Base-by-base conservation (phyloP, 441 rosid genomes). In the Syzygium malaccense region DNA sequence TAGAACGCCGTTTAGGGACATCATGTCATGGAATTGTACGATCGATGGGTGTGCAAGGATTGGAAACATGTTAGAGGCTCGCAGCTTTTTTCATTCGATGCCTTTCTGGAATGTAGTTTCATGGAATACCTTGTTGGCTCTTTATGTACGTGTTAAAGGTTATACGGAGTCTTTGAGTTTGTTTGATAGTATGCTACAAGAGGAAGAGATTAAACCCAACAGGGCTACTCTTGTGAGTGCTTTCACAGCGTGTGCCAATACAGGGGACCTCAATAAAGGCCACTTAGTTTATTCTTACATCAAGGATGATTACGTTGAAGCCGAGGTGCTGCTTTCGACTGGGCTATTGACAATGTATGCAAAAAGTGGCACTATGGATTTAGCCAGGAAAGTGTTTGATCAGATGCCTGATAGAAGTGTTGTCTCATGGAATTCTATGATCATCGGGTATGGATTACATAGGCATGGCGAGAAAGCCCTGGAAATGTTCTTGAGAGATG, bases 1-100 rank as follows among this genome's bases (percentile, higher is more conserved):
- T 28, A 87, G 85, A 75, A 92, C 93, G 95, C 92, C 92, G 19
- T 78, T 60, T 66, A 93, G 91, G 80, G 94, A 90, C 87, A 87
- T 88, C 28, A 92, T 88, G 1, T 88, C 91, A 3, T 92, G 91
- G 90, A 93, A 90, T 87, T 92, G 91, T 56, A 91, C 93, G 93
- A 85, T 90, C 78, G 89, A 91, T 88, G 93, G 91, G 48, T 90
- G 90, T 32, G 85, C 91, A 49, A 91, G 86, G 85, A 86, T 33
- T 71, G 94, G 91, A 62, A 91, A 92, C 84, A 64, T 90, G 41
- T 86, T 25, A 17, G 90, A 88, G 89, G 95, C 95, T 62, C 88
- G 88, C 25, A 86, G 64, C 56, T 64, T 91, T 87, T 90, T 93
- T 48, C 87, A 91, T 62, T 20, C 53, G 2, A 92, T 92, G 92